Evolutionary conservation across 345 rosid genomes (phyloP), one percentile per base, ranked within the genome.

Genomic region (Jatropha curcas): DNA sequence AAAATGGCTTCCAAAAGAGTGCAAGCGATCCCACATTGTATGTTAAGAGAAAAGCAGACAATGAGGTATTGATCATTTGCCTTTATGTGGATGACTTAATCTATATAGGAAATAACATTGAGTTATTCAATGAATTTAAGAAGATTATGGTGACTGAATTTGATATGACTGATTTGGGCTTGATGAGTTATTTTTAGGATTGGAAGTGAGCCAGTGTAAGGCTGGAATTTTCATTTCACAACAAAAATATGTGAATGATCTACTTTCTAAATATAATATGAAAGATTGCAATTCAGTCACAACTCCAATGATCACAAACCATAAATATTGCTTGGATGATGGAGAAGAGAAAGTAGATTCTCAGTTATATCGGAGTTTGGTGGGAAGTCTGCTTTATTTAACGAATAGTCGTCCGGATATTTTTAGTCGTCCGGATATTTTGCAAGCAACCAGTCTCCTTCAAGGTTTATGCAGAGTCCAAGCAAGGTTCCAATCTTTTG

Each of bases 391-490:
- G 2, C 13, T 43, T 2, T 39, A 43, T 65, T 24, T 65, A 7
- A 37, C n/a, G 4, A 24, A 65, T 35, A 61, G 25, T 6, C 5
- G 46, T 3, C 66, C 27, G 0, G 28, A 61, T 61, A 61, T 31
- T 25, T 55, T 69, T 35, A 61, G 25, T 6, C 5, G 46, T 3
- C 66, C 27, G 0, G 28, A 61, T 61, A 61, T 31, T 25, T 55
- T 69, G 22, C 57, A 52, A 52, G 57, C 57, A 4, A 20, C 10
- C 0, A 52, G 57, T 39, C 7, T 39, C 8, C 50, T 67, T 67
- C 41, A 10, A 67, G 60, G 19, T 67, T 50, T 67, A 69, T 69
- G 63, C 53, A 48, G 8, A 19, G n/a, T 69, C 72, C 72, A 55
- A 55, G 50, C 20, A 53, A 55, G 37, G n/a, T n/a, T n/a, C n/a